Evolutionary conservation across 2,329 filamentous ascomycete genomes (phyloP).

Genomic region (Scolecobasidium constrictum): DNA sequence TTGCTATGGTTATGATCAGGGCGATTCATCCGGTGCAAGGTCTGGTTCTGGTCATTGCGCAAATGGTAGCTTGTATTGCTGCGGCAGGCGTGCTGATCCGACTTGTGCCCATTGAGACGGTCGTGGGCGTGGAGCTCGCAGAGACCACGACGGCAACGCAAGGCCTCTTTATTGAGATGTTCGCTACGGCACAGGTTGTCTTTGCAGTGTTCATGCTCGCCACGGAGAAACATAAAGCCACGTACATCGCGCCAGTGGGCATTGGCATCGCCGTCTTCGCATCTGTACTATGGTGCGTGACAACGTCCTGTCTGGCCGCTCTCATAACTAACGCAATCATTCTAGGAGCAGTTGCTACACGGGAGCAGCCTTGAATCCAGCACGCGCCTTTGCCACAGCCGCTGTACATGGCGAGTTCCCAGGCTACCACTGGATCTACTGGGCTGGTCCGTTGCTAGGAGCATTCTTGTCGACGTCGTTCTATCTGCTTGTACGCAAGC

Average conservation of each 20-base stretch:
- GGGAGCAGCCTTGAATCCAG: conserved; percentile 6
- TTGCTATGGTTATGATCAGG: too few species aligned
- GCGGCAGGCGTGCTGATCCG: conserved; percentile 22
- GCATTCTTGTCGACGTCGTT: conserved; percentile 4
- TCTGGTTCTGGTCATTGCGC: conserved; percentile 14
- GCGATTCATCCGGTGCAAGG: conserved; percentile 20
- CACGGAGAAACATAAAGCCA: conserved; percentile 31
- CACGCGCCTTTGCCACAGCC: conserved; percentile 8
- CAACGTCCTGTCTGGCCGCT: too few species aligned
- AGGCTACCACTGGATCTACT: conserved; percentile 10
- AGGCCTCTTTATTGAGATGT: conserved; percentile 39
- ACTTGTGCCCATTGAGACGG: conserved; percentile 22
- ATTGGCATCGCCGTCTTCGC: conserved; percentile 13
- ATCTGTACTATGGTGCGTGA: conserved; percentile 6
- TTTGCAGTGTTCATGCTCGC: conserved; percentile 24
- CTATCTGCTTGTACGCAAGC: conserved; percentile 5
- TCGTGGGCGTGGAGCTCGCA: conserved; percentile 26
- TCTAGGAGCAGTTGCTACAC: too few species aligned
- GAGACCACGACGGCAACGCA: conserved; percentile 32
- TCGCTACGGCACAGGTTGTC: conserved; percentile 35
- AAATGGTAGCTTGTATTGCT: conserved; percentile 26
- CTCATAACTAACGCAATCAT: too few species aligned
- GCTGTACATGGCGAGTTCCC: conserved; percentile 8
- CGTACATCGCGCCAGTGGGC: conserved; percentile 27
- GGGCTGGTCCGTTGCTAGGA: conserved; percentile 8